Conservation (phyloP, 2,329 filamentous ascomycete species). For the Cordyceps militaris region DNA sequence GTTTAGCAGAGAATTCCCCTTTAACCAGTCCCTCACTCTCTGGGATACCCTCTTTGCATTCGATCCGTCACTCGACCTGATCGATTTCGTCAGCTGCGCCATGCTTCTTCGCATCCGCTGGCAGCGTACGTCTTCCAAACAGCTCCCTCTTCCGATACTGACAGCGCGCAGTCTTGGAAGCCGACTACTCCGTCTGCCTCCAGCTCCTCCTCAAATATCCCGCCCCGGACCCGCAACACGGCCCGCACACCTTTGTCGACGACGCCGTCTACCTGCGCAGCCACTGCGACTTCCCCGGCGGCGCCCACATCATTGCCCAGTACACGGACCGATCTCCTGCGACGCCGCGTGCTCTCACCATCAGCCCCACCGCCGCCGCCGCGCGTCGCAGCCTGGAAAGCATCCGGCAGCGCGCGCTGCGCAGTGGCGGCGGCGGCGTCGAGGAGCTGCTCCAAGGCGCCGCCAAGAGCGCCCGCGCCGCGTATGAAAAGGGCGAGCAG, state of each 20-base stretch:
- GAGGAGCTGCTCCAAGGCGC: conserved; percentile 65
- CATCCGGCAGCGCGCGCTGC: conserved; percentile 35
- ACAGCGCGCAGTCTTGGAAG: conserved; percentile 59
- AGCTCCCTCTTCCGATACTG: conserved; percentile 15
- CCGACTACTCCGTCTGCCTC: conserved; percentile 81
- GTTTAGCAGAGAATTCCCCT: conserved; percentile 89
- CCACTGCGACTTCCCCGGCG: conserved; percentile 56
- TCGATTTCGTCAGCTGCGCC: conserved; percentile 86
- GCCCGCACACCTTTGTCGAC: conserved; percentile 72
- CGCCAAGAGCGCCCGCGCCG: conserved; percentile 67
- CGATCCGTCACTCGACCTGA: conserved; percentile 69
- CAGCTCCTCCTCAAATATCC: conserved; percentile 81
- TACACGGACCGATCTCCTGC: conserved; percentile 55
- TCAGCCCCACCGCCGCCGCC: conserved; percentile 28
- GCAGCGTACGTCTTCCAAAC: conserved; percentile 55
- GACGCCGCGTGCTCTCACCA: conserved; percentile 20
- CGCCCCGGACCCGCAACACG: conserved; percentile 51
- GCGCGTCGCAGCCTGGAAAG: conserved; percentile 20
- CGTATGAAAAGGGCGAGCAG: conserved; percentile 66
- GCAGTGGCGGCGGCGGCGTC: conserved; percentile 37
- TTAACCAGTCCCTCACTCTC: conserved; percentile 72
- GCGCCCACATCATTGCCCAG: conserved; percentile 59
- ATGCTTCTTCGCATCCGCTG: conserved; percentile 91
- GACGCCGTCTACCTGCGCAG: conserved; percentile 72
- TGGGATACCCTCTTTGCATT: conserved; percentile 92